Conservation (phyloP, 345 rosid species). For the Salix purpurea region DNA sequence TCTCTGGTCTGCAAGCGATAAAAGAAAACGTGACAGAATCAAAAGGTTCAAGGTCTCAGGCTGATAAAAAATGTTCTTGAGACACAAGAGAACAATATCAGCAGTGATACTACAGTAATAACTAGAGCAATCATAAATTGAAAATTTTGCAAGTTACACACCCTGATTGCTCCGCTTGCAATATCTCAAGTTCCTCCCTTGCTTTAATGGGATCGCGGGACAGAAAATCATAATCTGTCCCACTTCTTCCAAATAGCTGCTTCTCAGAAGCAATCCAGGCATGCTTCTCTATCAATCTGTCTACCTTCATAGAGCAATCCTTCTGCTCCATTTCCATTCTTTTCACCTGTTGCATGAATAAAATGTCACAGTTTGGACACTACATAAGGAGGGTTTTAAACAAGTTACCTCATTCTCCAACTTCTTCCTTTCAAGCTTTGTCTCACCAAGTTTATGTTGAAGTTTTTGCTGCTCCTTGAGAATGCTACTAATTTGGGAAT, state of each 20-base stretch:
- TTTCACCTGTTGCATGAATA: conserved; percentile 41
- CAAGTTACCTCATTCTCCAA: conserved; percentile 88
- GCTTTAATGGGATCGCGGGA: conserved; percentile 70
- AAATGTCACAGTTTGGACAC: conserved; percentile 2
- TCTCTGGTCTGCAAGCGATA: conserved; percentile 2
- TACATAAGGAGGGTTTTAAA: background rate
- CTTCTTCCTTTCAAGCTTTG: conserved; percentile 82
- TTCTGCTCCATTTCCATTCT: conserved; percentile 88
- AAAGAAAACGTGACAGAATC: background rate
- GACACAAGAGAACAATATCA: background rate
- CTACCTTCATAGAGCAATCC: conserved; percentile 76
- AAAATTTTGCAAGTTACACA: conserved; percentile 20
- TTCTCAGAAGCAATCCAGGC: conserved; percentile 92
- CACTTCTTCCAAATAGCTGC: conserved; percentile 88
- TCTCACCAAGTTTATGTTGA: conserved; percentile 64
- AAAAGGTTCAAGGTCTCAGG: background rate
- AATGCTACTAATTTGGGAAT: conserved; percentile 69
- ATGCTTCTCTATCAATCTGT: conserved; percentile 85
- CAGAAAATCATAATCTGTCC: conserved; percentile 90
- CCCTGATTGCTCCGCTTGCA: conserved; percentile 91
- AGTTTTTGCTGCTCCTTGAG: conserved; percentile 66
- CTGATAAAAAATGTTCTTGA: background rate
- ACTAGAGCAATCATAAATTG: background rate
- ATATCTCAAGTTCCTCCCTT: conserved; percentile 71
- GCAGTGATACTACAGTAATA: background rate